These are phyloP conservation scores for Candida cerambycidarum DNA, from an alignment of 805 yeast species.

Conservation along the genomic window DNA sequence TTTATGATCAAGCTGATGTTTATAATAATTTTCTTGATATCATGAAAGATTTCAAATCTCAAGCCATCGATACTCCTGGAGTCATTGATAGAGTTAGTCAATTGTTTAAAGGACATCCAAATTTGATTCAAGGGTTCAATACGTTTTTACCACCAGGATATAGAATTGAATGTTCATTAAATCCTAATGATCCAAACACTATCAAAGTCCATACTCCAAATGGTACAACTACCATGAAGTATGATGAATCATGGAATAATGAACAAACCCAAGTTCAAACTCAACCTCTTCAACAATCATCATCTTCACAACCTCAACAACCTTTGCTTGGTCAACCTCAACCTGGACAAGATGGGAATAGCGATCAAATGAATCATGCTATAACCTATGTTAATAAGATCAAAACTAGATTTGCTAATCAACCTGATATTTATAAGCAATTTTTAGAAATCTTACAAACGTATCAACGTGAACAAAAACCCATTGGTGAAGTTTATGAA, in stretches of 20 bases:
- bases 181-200: slow-evolving; percentile 88
- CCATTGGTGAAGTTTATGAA: slow-evolving; percentile 91
- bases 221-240: slow-evolving; percentile 64
- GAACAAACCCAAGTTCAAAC: slow-evolving; percentile 1
- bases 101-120: slow-evolving; percentile 89
- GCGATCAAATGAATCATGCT: slow-evolving; percentile 96
- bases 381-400: slow-evolving; percentile 94
- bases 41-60: slow-evolving; percentile 98
- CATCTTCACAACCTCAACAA: slow-evolving; percentile 2
- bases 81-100: slow-evolving; percentile 94
- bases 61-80: slow-evolving; percentile 95
- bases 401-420: slow-evolving; percentile 87
- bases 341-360: slow-evolving; percentile 47
- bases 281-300: slow-evolving; percentile 16
- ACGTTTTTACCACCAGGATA: slow-evolving; percentile 97
- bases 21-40: slow-evolving; percentile 95
- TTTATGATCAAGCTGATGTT: slow-evolving; percentile 89
- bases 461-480: slow-evolving; percentile 93
- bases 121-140: slow-evolving; percentile 93
- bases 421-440: slow-evolving; percentile 94
- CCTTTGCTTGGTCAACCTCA: slow-evolving; percentile 1
- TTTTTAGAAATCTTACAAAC: slow-evolving; percentile 94
- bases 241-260: slow-evolving; percentile 45
- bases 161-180: slow-evolving; percentile 84
- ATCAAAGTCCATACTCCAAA: slow-evolving; percentile 94